Percentiles rank a stretch among this genome's conserved stretches.
Conservation (phyloP, 768 basidiomycete genomes). For the Daedaleopsis sinensis region DNA sequence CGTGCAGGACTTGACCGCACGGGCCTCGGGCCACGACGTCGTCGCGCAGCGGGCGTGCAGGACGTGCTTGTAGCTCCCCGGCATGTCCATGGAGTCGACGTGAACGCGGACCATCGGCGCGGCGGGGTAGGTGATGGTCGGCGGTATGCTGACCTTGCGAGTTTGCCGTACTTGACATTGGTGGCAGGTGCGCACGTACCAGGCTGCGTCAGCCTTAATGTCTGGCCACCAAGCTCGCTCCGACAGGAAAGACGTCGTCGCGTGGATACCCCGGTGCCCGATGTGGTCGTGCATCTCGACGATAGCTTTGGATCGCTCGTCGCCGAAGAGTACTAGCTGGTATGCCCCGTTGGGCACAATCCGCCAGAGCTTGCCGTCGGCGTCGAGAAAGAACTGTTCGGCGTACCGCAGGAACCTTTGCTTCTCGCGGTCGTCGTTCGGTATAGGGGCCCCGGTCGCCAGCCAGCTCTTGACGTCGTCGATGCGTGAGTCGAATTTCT, state of each 20-base stretch:
- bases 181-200: slow-evolving; percentile 37
- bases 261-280: slow-evolving; percentile 24
- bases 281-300: slow-evolving; percentile 15
- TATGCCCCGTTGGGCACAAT: slow-evolving; percentile 18
- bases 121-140: slow-evolving; percentile 21
- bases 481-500: background rate
- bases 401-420: slow-evolving; percentile 17
- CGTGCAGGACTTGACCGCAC: slow-evolving; percentile 31
- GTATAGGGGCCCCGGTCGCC: background rate
- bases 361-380: slow-evolving; percentile 16
- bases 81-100: slow-evolving; percentile 47
- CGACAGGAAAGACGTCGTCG: slow-evolving; percentile 5
- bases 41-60: slow-evolving; percentile 42
- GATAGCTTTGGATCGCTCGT: slow-evolving; percentile 1
- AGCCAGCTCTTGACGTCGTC: background rate
- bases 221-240: slow-evolving; percentile 31
- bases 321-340: slow-evolving; percentile 12
- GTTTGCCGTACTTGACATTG: slow-evolving; percentile 37
- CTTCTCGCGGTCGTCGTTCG: background rate
- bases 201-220: slow-evolving; percentile 19
- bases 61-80: slow-evolving; percentile 36
- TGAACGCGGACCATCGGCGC: slow-evolving; percentile 39
- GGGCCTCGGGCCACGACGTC: slow-evolving; percentile 36
- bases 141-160: slow-evolving; percentile 26
- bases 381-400: background rate